phyloP scores from a whole-genome alignment of 208 protist species.

The Naegleria lovaniensis region DNA sequence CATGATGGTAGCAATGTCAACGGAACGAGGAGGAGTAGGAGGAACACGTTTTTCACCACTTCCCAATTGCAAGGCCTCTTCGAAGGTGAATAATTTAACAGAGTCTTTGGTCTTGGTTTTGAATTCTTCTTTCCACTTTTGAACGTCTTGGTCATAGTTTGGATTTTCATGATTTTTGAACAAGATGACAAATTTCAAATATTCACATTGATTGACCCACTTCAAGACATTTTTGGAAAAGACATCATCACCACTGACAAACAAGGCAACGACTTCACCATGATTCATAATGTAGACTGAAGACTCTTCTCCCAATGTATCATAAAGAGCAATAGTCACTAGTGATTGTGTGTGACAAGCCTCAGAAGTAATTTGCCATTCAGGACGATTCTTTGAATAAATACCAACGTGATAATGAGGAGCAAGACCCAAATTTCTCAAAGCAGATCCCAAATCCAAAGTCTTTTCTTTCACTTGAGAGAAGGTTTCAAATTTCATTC shows the following conservation, averaged over 20 bases:
- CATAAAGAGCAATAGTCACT: constrained; percentile 21
- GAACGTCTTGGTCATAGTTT: background rate
- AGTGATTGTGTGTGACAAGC: background rate
- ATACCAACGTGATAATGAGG: constrained; percentile 20
- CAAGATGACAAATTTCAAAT: constrained; percentile 21
- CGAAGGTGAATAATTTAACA: background rate
- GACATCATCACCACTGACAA: background rate
- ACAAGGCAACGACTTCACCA: background rate
- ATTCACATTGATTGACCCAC: background rate
- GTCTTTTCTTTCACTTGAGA: background rate
- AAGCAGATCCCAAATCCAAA: constrained; percentile 3
- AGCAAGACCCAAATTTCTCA: background rate
- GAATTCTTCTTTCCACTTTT: background rate
- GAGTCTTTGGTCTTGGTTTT: background rate
- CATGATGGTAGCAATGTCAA: background rate
- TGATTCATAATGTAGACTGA: constrained; percentile 26
- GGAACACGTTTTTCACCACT: background rate
- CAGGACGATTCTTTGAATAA: constrained; percentile 15
- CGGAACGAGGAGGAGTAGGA: background rate
- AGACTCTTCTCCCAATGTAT: constrained; percentile 29
- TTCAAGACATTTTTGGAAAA: background rate
- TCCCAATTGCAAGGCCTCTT: background rate
- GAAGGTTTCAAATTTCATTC: constrained; percentile 9
- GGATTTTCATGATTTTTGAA: background rate
- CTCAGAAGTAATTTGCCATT: constrained; percentile 24